Evolutionary conservation across 176 grass and related monocot genomes (phyloP).

Genomic region (Oropetium thomaeum): DNA sequence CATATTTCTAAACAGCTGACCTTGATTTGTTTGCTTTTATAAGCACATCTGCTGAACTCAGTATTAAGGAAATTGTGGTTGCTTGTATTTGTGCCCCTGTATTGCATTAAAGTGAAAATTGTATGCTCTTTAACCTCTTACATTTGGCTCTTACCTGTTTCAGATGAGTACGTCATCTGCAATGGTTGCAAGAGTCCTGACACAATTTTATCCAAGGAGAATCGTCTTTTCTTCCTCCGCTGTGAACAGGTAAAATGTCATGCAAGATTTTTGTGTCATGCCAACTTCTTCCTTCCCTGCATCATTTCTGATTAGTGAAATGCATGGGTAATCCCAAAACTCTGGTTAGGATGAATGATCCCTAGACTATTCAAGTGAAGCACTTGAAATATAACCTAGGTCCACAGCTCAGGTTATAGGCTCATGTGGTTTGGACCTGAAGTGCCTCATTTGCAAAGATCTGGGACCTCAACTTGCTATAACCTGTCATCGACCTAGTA

Average conservation of each 20-base stretch:
- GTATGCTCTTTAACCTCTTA: background rate
- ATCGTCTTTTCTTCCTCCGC: constrained; percentile 74
- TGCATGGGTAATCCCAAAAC: too few relatives aligned
- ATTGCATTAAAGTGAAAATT: background rate
- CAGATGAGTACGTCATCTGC: constrained; percentile 87
- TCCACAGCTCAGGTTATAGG: too few relatives aligned
- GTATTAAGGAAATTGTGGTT: background rate
- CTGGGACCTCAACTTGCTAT: too few relatives aligned
- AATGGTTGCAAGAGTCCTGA: constrained; percentile 89
- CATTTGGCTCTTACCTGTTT: constrained; percentile 14
- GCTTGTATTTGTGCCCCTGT: background rate
- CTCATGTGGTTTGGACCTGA: too few relatives aligned
- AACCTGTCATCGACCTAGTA: too few relatives aligned
- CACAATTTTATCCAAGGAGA: constrained; percentile 83
- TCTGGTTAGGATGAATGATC: too few relatives aligned
- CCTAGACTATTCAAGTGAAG: too few relatives aligned
- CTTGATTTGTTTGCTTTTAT: background rate
- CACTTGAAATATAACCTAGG: too few relatives aligned
- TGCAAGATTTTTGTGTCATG: background rate
- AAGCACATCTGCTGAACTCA: background rate
- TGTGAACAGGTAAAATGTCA: constrained; percentile 73
- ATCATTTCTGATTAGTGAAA: too few relatives aligned
- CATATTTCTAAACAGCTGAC: background rate
- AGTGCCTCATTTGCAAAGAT: too few relatives aligned
- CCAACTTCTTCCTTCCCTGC: background rate